phyloP scores from a whole-genome alignment of 75 land plant species.

The Cunninghamia lanceolata region DNA sequence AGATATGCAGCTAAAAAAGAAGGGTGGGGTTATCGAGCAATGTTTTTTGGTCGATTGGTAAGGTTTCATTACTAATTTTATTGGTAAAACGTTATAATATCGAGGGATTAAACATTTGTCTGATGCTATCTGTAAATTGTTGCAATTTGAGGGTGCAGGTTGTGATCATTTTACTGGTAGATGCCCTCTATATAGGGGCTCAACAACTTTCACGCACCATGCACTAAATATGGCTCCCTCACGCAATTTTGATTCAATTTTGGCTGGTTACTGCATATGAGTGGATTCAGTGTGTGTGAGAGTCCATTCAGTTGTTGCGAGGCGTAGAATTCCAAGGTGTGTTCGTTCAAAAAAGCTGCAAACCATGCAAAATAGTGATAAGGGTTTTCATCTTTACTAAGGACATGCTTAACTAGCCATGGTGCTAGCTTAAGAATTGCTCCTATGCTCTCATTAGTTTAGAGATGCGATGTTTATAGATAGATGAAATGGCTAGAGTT shows the following conservation, averaged over 20 bases:
- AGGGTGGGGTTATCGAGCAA: constrained; percentile 76
- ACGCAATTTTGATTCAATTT: background rate
- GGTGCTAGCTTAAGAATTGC: too few relatives aligned
- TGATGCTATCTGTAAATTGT: background rate
- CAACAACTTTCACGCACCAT: constrained; percentile 59
- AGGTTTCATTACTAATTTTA: background rate
- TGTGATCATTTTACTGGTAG: constrained; percentile 62
- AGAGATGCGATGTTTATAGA: too few relatives aligned
- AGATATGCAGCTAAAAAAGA: constrained; percentile 72
- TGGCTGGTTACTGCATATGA: background rate
- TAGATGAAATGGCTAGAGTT: too few relatives aligned
- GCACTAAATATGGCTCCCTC: constrained; percentile 35
- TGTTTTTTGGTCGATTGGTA: constrained; percentile 84
- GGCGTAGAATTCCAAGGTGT: too few relatives aligned
- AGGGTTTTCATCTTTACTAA: too few relatives aligned
- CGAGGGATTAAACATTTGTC: background rate
- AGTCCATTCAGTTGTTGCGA: too few relatives aligned
- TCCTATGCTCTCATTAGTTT: too few relatives aligned
- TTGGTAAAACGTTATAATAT: background rate
- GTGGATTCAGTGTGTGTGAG: background rate
- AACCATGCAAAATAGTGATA: too few relatives aligned
- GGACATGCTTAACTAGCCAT: too few relatives aligned
- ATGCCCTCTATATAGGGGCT: constrained; percentile 70
- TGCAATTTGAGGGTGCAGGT: constrained; percentile 36
- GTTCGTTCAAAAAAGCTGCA: too few relatives aligned